Percentiles rank a stretch among this genome's conserved stretches.
phyloP scores from a whole-genome alignment of 805 yeast genomes.

The Hanseniaspora singularis region DNA sequence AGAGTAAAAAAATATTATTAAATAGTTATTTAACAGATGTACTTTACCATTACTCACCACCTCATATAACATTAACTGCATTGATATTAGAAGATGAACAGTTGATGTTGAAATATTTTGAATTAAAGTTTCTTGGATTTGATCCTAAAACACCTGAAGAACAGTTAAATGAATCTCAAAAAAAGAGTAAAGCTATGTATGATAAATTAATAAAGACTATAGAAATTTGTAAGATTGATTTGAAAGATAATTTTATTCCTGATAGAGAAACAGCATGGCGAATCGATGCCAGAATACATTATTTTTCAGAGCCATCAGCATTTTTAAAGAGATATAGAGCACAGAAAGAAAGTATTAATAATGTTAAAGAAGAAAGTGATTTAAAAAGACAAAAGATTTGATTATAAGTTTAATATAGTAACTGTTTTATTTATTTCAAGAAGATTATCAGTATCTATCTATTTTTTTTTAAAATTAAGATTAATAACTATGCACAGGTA shows the following conservation, averaged over 20 bases:
- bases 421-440: too few relatives aligned
- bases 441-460: too few relatives aligned
- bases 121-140: slow-evolving; percentile 41
- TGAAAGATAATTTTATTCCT: slow-evolving; percentile 36
- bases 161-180: slow-evolving; percentile 15
- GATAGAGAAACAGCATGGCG: slow-evolving; percentile 49
- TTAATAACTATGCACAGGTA: too few relatives aligned
- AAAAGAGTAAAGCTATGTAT: slow-evolving; percentile 18
- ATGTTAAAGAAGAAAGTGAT: background rate
- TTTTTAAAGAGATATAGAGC: slow-evolving; percentile 43
- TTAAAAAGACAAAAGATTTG: slow-evolving; percentile 9
- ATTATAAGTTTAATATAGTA: too few relatives aligned
- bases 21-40: slow-evolving; percentile 69
- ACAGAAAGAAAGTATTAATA: slow-evolving; percentile 23
- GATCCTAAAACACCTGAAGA: slow-evolving; percentile 18
- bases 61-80: slow-evolving; percentile 88
- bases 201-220: slow-evolving; percentile 38
- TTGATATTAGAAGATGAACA: slow-evolving; percentile 55
- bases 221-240: slow-evolving; percentile 36
- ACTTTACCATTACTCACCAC: slow-evolving; percentile 72
- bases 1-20: slow-evolving; percentile 51
- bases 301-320: slow-evolving; percentile 47
- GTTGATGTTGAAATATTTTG: slow-evolving; percentile 54
- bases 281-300: slow-evolving; percentile 54
- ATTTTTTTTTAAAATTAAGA: too few relatives aligned